phyloP scores from a whole-genome alignment of 257 asterid genomes.

The Echium plantagineum region DNA sequence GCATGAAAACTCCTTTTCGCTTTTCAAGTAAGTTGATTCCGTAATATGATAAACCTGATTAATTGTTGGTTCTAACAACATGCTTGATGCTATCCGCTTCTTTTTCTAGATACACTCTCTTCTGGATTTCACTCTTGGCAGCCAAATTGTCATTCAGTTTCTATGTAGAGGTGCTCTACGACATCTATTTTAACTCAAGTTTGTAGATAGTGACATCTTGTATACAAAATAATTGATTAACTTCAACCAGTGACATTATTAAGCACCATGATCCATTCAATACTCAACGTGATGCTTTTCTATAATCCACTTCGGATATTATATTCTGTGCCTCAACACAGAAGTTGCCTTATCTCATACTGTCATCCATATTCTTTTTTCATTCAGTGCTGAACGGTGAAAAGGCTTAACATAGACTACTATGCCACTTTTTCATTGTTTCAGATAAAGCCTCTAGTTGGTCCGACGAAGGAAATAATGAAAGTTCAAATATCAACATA shows the following conservation, averaged over 20 bases:
- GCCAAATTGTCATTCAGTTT: conserved; percentile 88
- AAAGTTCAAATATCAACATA: conserved; percentile 29
- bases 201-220: neutral
- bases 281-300: no score
- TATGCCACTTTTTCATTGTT: conserved; percentile 17
- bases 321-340: no score
- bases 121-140: conserved; percentile 87
- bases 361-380: no score
- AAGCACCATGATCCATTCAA: no score
- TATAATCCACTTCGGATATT: no score
- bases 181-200: conserved; percentile 6
- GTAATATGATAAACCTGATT: conserved; percentile 11
- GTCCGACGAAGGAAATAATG: conserved; percentile 83
- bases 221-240: no score
- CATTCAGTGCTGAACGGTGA: no score
- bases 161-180: conserved; percentile 58
- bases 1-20: conserved; percentile 90
- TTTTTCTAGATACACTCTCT: conserved; percentile 61
- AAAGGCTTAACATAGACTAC: no score
- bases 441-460: conserved; percentile 85
- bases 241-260: no score
- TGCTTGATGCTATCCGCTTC: conserved; percentile 14
- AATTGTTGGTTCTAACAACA: conserved; percentile 8
- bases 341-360: no score
- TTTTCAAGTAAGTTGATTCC: conserved; percentile 50